Base-by-base conservation (phyloP, 441 rosid genomes). In the Syzygium malaccense region DNA sequence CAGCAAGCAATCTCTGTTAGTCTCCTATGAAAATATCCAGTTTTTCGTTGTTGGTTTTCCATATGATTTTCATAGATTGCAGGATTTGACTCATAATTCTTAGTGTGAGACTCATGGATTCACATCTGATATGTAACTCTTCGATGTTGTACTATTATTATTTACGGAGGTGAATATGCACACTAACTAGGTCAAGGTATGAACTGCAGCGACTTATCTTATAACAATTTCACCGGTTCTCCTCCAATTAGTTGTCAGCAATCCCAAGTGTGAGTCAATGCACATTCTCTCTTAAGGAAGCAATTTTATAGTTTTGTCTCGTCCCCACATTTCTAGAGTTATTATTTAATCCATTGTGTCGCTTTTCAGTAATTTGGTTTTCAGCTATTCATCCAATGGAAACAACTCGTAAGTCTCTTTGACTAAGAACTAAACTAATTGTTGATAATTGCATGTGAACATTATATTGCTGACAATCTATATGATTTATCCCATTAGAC, bases 121-220 rank as follows among this genome's bases (percentile, higher is more conserved):
- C 64, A 19, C 41, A 85, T 19, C 48, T 20, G 14, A 57, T 30
- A 54, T 30, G 6, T 51, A 6, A 51, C 23, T 49, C 25, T 84
- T 17, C 14, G n/a, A 28, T 15, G 57, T 84, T 28, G 57, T 28
- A 11, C 57, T n/a, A 84, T 84, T 49, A 30, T 55, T 25, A 85
- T 41, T 33, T 19, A 14, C 4, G 4, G n/a, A 17, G 48, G 58
- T 32, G 45, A 23, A 55, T 55, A 19, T 85, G 41, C 10, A 25
- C 60, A n/a, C 86, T 85, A 55, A 54, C 28, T 51, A 53, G 86
- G 60, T 85, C 86, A 30, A 17, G n/a, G 10, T 32, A 85, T 85
- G 28, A 85, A 26, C 89, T 91, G 86, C 96, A 98, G 99, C 15
- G 99, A 98, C 92, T 90, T 97, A 86, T 98, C 99, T 83, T 95